Conservation (phyloP, 768 basidiomycete species). For the Boletus speciosus region DNA sequence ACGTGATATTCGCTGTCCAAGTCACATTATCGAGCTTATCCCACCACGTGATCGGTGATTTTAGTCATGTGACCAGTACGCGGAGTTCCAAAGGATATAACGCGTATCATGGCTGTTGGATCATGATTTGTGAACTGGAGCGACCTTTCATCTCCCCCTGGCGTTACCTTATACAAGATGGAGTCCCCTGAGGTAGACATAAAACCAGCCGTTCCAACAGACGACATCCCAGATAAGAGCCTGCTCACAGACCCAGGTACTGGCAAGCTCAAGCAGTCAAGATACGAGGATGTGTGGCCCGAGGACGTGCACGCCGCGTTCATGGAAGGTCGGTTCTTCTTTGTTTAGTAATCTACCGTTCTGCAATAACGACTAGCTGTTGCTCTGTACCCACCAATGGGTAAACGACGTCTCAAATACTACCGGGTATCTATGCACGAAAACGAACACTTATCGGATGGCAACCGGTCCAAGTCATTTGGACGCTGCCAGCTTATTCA, state of each 20-base stretch:
- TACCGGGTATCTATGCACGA: slow-evolving; percentile 22
- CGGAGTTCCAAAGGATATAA: slow-evolving; percentile 23
- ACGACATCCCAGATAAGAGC: slow-evolving; percentile 5
- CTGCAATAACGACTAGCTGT: slow-evolving; percentile 23
- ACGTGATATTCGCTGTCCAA: not conserved
- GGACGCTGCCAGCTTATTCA: slow-evolving; percentile 41
- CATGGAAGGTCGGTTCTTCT: slow-evolving; percentile 31
- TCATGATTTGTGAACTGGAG: not conserved
- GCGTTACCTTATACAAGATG: slow-evolving; percentile 22
- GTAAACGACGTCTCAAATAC: slow-evolving; percentile 35
- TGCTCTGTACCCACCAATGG: slow-evolving; percentile 34
- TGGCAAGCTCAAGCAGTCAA: slow-evolving; percentile 28
- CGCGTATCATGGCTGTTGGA: slow-evolving; percentile 15
- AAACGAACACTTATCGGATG: slow-evolving; percentile 6
- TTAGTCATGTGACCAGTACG: slow-evolving; percentile 27
- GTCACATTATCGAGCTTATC: slow-evolving; percentile 1
- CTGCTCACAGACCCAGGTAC: not conserved
- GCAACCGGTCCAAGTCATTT: slow-evolving; percentile 28
- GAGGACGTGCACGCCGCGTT: slow-evolving; percentile 35
- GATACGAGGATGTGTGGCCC: slow-evolving; percentile 34
- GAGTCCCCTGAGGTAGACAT: slow-evolving; percentile 16
- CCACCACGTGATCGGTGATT: slow-evolving; percentile 26
- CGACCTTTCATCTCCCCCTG: not conserved
- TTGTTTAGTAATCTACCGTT: not conserved
- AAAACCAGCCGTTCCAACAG: slow-evolving; percentile 12